Evolutionary conservation across 2,329 filamentous ascomycete genomes (phyloP).

Genomic region (Fusarium hostae): DNA sequence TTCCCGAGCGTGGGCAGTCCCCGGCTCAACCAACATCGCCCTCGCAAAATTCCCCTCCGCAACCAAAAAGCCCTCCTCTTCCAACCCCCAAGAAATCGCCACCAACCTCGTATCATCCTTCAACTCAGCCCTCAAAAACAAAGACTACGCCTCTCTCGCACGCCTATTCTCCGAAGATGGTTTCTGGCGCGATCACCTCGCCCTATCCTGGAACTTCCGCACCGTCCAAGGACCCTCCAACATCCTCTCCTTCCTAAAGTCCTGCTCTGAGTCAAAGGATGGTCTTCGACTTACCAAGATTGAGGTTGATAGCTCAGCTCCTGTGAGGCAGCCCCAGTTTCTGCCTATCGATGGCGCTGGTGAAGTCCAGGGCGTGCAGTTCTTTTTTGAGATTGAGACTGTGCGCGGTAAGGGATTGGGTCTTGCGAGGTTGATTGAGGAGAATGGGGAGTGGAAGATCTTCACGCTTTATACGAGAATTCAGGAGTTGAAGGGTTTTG

Average conservation of each 20-base stretch:
- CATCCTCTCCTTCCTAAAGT: conserved; percentile 54
- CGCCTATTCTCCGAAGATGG: conserved; percentile 51
- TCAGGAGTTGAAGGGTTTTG: conserved; percentile 62
- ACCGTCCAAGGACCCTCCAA: conserved; percentile 58
- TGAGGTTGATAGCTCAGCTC: conserved; percentile 56
- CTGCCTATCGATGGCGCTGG: conserved; percentile 61
- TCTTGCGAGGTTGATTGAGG: conserved; percentile 61
- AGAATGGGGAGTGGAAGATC: conserved; percentile 65
- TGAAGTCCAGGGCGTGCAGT: conserved; percentile 63
- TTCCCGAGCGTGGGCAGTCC: conserved; percentile 47
- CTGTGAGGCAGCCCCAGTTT: conserved; percentile 56
- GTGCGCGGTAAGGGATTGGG: conserved; percentile 66
- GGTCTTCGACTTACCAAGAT: conserved; percentile 57
- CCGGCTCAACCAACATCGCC: conserved; percentile 66
- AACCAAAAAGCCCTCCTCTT: conserved; percentile 39
- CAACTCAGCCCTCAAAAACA: conserved; percentile 53
- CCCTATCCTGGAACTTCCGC: conserved; percentile 66
- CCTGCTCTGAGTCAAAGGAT: conserved; percentile 46
- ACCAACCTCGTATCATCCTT: conserved; percentile 51
- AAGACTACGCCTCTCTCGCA: conserved; percentile 50
- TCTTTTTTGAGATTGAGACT: conserved; percentile 66
- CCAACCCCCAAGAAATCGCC: conserved; percentile 54
- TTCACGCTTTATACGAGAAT: conserved; percentile 73
- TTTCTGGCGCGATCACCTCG: conserved; percentile 70
- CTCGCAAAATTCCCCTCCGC: conserved; percentile 56